phyloP scores from a whole-genome alignment of 2,329 filamentous ascomycete species.

The Elsinoe batatas region DNA sequence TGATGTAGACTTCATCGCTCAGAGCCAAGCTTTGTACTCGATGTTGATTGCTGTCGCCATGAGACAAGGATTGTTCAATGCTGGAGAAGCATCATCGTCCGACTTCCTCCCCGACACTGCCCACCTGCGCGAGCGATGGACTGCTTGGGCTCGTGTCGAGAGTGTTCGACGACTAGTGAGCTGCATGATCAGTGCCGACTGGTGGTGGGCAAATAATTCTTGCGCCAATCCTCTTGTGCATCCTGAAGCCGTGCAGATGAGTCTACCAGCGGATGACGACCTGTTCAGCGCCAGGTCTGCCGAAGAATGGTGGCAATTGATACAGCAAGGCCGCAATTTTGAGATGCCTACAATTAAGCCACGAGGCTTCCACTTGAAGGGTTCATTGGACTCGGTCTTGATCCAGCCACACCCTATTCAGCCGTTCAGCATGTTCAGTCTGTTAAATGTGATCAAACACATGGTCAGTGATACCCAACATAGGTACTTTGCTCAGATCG shows the following conservation, averaged over 20 bases:
- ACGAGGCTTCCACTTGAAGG: constrained; percentile 15
- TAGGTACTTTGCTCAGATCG: constrained; percentile 15
- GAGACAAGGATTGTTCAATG: constrained; percentile 41
- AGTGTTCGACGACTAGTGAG: constrained; percentile 25
- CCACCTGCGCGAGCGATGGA: constrained; percentile 38
- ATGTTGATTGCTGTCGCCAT: constrained; percentile 39
- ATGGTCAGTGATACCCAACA: constrained; percentile 17
- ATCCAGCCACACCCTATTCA: constrained; percentile 15
- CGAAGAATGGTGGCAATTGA: constrained; percentile 14
- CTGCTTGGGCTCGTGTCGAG: constrained; percentile 44
- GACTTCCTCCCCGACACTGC: constrained; percentile 28
- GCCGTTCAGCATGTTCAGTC: constrained; percentile 13
- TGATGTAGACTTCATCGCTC: constrained; percentile 34
- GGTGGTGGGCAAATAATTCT: constrained; percentile 17
- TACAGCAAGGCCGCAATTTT: constrained; percentile 13
- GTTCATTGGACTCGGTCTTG: constrained; percentile 15
- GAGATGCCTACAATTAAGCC: constrained; percentile 16
- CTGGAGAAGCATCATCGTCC: constrained; percentile 38
- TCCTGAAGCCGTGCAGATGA: constrained; percentile 15
- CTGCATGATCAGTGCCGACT: constrained; percentile 15
- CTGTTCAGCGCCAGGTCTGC: constrained; percentile 15
- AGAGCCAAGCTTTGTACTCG: constrained; percentile 42
- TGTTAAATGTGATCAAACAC: constrained; percentile 16
- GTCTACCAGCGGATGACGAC: constrained; percentile 15
- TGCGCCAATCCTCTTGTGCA: constrained; percentile 14